Conservation (phyloP, 805 yeast genomes). For the Hanseniaspora singularis region DNA sequence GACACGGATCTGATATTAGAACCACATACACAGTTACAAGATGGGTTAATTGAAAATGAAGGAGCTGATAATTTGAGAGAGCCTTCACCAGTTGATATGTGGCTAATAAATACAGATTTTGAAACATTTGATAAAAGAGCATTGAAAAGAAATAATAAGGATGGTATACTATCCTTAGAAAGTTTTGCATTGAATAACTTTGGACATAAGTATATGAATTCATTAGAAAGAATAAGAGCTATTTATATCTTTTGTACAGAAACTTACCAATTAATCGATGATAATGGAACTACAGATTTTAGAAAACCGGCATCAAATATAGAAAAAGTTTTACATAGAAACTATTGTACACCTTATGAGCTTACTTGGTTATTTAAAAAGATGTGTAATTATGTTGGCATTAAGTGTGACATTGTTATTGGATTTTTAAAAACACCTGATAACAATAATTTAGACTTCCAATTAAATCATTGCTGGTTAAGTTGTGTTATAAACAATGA, state of each 20-base stretch:
- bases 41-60: conserved; percentile 39
- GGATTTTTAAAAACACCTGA: conserved; percentile 80
- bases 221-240: conserved; percentile 53
- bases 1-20: conserved; percentile 52
- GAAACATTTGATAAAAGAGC: conserved; percentile 37
- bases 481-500: conserved; percentile 63
- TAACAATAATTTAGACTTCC: conserved; percentile 35
- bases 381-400: conserved; percentile 55
- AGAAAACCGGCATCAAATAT: conserved; percentile 32
- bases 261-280: conserved; percentile 39
- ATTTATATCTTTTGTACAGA: conserved; percentile 50
- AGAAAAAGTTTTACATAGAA: conserved; percentile 32
- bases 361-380: conserved; percentile 64
- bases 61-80: conserved; percentile 22
- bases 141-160: conserved; percentile 29
- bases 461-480: conserved; percentile 81
- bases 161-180: conserved; percentile 38
- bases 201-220: conserved; percentile 40
- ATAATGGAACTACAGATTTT: conserved; percentile 30
- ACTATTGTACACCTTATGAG: conserved; percentile 57
- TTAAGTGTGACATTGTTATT: conserved; percentile 62
- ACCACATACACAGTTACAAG: conserved; percentile 41
- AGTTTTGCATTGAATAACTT: conserved; percentile 44
- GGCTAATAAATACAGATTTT: conserved; percentile 26
- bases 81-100: conserved; percentile 23